Percentiles rank a stretch among this genome's conserved stretches.
These are phyloP conservation scores for Histomonas meleagridis DNA, from an alignment of 208 protist genomes.

Conservation along the genomic window DNA sequence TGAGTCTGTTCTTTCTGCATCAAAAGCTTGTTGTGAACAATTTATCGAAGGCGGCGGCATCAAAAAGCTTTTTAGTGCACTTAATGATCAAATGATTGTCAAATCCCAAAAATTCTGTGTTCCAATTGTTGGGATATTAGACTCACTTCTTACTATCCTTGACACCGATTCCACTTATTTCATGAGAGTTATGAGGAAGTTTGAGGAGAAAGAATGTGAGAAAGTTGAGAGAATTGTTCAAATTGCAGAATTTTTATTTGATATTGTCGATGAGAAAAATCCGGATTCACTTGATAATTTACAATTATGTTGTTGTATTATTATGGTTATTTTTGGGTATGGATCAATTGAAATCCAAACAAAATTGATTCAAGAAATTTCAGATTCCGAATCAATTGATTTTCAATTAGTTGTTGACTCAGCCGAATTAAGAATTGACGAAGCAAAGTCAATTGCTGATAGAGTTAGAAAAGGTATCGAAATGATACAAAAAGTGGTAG, in stretches of 20 bases:
- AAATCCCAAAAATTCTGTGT: not conserved
- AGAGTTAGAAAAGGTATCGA: not conserved
- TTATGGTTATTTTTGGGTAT: not conserved
- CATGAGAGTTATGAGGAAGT: not conserved
- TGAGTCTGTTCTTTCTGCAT: not conserved
- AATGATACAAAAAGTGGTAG: no score
- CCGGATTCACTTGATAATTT: not conserved
- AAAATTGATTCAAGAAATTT: not conserved
- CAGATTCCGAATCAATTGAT: not conserved
- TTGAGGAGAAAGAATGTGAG: not conserved
- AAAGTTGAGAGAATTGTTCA: not conserved
- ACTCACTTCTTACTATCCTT: not conserved
- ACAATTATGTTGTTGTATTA: not conserved
- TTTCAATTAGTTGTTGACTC: not conserved
- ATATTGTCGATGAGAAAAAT: not conserved
- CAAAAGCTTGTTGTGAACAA: not conserved
- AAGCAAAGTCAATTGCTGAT: not conserved
- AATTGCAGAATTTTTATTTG: constrained; percentile 1
- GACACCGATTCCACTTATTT: not conserved
- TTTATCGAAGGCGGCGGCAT: not conserved
- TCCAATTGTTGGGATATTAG: not conserved
- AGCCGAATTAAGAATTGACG: not conserved
- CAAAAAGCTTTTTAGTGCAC: not conserved
- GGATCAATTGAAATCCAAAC: not conserved
- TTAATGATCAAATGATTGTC: not conserved